Base-by-base conservation (phyloP, 1,284 basidiomycete species). In the Cutaneotrichosporon spelunceum region DNA sequence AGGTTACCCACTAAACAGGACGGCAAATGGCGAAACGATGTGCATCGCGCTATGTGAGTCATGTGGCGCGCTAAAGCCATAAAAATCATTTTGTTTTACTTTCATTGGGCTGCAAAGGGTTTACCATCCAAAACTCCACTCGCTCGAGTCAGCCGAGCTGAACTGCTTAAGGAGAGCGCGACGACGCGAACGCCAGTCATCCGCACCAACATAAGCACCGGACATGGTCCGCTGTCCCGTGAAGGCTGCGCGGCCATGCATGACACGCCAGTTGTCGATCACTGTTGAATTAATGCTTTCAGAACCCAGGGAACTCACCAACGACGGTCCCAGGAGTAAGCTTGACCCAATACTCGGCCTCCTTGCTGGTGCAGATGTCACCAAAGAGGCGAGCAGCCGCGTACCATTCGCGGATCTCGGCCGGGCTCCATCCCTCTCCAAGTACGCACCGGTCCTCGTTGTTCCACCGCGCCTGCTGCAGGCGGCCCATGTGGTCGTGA, bases 161-260 rank as follows among this genome's bases (percentile, higher is more conserved):
- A 30, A 39, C 34, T 55, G 16, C 10, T 24, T 24, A 13, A 48
- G 21, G 14, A 94, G 81, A 3, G 90, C 88, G 1, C 83, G 82
- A 8, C 92, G 81, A 67, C 87, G 86, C 0, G 91, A 93, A 34
- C 83, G 83, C 77, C 88, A 95, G 74, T 96, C 93, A 72, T 96
- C 93, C n/a, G 85, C 82, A 0, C 91, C 90, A 57, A 96, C 85
- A 73, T 99, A 99, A 0, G 94, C 94, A 0, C 95, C 95, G 70
- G 95, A 98, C 86, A 99, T 91, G 1, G 91, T 84, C 3, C 95
- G 85, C 72, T 86, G 86, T 4, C 96, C 95, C 2, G 86, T 85
- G 74, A 97, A 99, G 0, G 87, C 85, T 0, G 91, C 90, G 9
- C 95, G 87, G 7, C 95, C 95, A 69, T 98, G 96, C 57, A 99